phyloP scores from a whole-genome alignment of 2,329 filamentous ascomycete species.

The Pseudogymnoascus sp. region DNA sequence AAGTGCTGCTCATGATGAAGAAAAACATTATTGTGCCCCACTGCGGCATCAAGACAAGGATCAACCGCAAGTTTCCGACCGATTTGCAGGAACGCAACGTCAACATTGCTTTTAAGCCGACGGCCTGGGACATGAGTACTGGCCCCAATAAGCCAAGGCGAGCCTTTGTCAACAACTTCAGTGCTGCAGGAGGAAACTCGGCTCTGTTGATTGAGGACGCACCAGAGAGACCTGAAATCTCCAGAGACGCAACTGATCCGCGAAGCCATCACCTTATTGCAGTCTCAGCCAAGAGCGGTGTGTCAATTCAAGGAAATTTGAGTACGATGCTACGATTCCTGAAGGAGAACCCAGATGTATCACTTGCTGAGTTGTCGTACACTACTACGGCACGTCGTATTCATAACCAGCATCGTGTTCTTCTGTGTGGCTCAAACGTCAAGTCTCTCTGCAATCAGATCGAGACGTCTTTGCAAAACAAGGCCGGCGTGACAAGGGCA shows the following conservation, averaged over 20 bases:
- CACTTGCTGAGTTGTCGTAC: slow-evolving; percentile 24
- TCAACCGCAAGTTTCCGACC: slow-evolving; percentile 23
- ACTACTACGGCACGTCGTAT: slow-evolving; percentile 39
- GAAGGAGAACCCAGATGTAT: slow-evolving; percentile 10
- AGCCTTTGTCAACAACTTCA: slow-evolving; percentile 44
- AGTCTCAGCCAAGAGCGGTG: slow-evolving; percentile 33
- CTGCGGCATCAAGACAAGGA: slow-evolving; percentile 28
- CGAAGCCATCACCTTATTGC: slow-evolving; percentile 37
- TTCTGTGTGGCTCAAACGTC: slow-evolving; percentile 36
- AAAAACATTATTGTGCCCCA: slow-evolving; percentile 21
- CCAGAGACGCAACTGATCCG: slow-evolving; percentile 33
- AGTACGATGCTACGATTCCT: slow-evolving; percentile 10
- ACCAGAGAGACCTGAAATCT: slow-evolving; percentile 25
- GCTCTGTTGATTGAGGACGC: slow-evolving; percentile 26
- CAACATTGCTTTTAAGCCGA: slow-evolving; percentile 24
- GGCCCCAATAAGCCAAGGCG: slow-evolving; percentile 26
- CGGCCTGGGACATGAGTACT: slow-evolving; percentile 26
- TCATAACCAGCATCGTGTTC: slow-evolving; percentile 50
- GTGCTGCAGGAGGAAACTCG: slow-evolving; percentile 28
- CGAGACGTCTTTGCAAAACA: slow-evolving; percentile 38
- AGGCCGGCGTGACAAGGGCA: slow-evolving; percentile 30
- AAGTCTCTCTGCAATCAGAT: slow-evolving; percentile 40
- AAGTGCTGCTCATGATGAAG: slow-evolving; percentile 22
- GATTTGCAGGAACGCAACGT: slow-evolving; percentile 31
- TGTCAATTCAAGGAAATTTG: slow-evolving; percentile 2